Evolutionary conservation across 2,329 filamentous ascomycete species (phyloP).

Genomic region (Akanthomyces dipterigenus): DNA sequence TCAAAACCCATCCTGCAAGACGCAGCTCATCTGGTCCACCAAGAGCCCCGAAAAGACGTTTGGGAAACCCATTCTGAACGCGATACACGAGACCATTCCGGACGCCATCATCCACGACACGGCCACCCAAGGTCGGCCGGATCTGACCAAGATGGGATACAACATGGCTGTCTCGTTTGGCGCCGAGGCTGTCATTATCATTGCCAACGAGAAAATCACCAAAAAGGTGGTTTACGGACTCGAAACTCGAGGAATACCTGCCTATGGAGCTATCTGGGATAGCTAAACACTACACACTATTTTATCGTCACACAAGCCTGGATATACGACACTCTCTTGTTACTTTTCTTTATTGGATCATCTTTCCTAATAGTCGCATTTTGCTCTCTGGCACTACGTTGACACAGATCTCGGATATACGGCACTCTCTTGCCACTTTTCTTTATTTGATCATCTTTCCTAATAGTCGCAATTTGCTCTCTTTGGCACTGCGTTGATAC

Average conservation of each 20-base stretch:
- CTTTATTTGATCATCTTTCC: too few relatives aligned
- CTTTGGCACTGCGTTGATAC: too few relatives aligned
- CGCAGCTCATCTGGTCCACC: slow-evolving; percentile 64
- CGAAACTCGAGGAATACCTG: slow-evolving; percentile 57
- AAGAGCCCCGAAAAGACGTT: slow-evolving; percentile 56
- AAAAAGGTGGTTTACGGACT: slow-evolving; percentile 62
- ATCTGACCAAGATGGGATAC: slow-evolving; percentile 44
- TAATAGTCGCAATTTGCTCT: too few relatives aligned
- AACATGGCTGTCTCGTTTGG: slow-evolving; percentile 50
- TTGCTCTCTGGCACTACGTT: not conserved
- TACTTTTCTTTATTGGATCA: not conserved
- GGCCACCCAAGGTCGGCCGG: slow-evolving; percentile 48
- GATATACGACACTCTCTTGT: not conserved
- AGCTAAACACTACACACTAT: slow-evolving; percentile 20
- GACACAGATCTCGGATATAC: not conserved
- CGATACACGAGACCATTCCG: slow-evolving; percentile 51
- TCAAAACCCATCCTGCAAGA: slow-evolving; percentile 39
- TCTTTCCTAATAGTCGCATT: too few relatives aligned
- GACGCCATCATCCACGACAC: slow-evolving; percentile 64
- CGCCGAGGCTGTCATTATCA: slow-evolving; percentile 65
- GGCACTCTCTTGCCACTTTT: not conserved
- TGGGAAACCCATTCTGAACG: slow-evolving; percentile 47
- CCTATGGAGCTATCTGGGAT: slow-evolving; percentile 71
- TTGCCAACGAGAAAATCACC: slow-evolving; percentile 64
- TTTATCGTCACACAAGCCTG: not conserved